phyloP scores from a whole-genome alignment of 139 green algal genomes.

The Chlamydomonas urium region DNA sequence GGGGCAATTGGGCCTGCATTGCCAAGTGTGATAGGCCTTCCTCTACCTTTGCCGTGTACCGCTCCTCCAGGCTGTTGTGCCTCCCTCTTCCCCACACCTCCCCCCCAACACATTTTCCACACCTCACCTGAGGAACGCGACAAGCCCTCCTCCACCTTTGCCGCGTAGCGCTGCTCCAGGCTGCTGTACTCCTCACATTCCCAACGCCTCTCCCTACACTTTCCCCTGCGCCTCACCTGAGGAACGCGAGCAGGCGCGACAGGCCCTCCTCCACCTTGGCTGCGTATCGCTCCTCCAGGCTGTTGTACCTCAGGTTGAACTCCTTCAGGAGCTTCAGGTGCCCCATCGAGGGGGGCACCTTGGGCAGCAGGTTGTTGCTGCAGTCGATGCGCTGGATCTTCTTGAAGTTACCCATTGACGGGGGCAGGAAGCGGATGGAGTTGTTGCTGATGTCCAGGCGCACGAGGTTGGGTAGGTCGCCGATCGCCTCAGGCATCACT shows the following conservation, averaged over 20 bases:
- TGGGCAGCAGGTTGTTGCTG: conserved; percentile 67
- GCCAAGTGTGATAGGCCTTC: conserved; percentile 68
- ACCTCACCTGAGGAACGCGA: conserved; percentile 78
- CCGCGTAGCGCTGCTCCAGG: conserved; percentile 58
- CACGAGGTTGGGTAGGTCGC: conserved; percentile 54
- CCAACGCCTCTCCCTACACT: too few species aligned
- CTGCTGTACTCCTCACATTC: too few species aligned
- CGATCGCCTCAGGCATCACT: conserved; percentile 68
- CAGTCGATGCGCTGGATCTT: conserved; percentile 64
- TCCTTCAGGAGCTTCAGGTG: conserved; percentile 73
- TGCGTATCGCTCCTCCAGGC: conserved; percentile 61
- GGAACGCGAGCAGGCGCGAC: conserved; percentile 65
- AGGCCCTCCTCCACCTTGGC: conserved; percentile 71
- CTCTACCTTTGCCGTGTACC: conserved; percentile 55
- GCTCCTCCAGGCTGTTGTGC: conserved; percentile 78
- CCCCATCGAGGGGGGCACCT: conserved; percentile 68
- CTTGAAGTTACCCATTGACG: conserved; percentile 60
- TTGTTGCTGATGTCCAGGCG: conserved; percentile 78
- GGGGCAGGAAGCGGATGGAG: conserved; percentile 64
- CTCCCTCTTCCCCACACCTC: too few species aligned
- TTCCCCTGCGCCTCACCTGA: too few species aligned
- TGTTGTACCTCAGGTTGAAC: conserved; percentile 80
- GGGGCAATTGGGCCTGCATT: too few species aligned
- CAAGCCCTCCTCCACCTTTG: conserved; percentile 71
- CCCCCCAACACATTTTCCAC: too few species aligned